Conservation (phyloP, 2,329 filamentous ascomycete genomes). For the Macrophomina phaseolina region DNA sequence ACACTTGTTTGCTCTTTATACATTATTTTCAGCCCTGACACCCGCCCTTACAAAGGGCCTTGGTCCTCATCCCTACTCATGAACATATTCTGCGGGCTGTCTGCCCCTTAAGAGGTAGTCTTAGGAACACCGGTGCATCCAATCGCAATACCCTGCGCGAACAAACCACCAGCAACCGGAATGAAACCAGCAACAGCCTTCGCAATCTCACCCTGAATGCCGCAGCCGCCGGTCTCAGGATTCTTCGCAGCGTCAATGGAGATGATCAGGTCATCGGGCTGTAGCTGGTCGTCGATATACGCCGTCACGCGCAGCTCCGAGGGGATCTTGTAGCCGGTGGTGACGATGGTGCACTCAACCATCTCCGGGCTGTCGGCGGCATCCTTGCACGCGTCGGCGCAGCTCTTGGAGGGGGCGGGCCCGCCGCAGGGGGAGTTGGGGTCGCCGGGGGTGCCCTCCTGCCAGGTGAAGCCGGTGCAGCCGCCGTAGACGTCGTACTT, state of each 20-base stretch:
- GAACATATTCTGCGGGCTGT: too few relatives aligned
- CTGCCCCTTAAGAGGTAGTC: not conserved
- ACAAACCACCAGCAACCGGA: not conserved
- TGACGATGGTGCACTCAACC: not conserved
- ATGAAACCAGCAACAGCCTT: not conserved
- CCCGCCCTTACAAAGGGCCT: too few relatives aligned
- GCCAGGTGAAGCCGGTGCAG: not conserved
- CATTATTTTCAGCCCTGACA: too few relatives aligned
- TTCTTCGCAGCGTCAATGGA: not conserved
- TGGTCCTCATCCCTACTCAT: too few relatives aligned
- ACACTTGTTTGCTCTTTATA: too few relatives aligned
- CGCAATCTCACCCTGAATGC: not conserved
- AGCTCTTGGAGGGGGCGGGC: not conserved
- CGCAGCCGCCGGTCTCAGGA: not conserved
- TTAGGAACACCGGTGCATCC: not conserved
- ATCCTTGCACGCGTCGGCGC: conserved; percentile 3
- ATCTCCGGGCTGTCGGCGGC: not conserved
- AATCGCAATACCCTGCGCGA: not conserved
- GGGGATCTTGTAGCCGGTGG: not conserved
- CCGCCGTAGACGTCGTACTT: conserved; percentile 5
- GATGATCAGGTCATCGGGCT: conserved; percentile 5
- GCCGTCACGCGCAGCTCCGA: not conserved
- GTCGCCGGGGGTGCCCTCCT: not conserved
- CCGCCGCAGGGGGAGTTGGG: not conserved
- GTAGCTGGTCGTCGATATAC: not conserved